Evolutionary conservation across 129 eudicot genomes (phyloP), one percentile per base, ranked within the genome.

Genomic region (Pittosporum tobira): DNA sequence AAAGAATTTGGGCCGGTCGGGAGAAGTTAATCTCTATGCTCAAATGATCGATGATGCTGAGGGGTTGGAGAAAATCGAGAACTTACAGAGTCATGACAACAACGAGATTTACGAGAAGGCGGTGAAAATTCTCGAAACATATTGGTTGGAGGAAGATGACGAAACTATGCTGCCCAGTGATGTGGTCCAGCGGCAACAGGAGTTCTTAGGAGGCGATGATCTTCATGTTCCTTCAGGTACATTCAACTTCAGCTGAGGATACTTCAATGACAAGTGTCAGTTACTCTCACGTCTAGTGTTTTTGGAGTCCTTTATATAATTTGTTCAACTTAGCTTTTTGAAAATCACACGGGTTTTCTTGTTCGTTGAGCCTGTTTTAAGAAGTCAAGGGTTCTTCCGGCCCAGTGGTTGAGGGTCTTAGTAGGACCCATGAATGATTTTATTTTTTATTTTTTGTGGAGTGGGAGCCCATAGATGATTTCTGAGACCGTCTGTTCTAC

Each of bases 91-190:
- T 44, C 96, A 87, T 21, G 96, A 87, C 58, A 87, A 87, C 71
- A 87, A 75, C 53, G 96, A 87, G 72, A 87, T 87, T 13, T 87
- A 86, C 26, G 95, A 86, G 79, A 86, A 86, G 80, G 81, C 87
- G 7, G 90, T 86, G 5, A 87, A 87, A 71, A 81, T 87, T 74
- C 88, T 87, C 0, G 96, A 87, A 71, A 82, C 88, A 6, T 87
- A 82, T 64, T 87, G 95, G 95, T 62, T 74, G 75, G 95, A 83
- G 73, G 96, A 87, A 46, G 96, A 80, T 48, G 95, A 83, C 23
- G 82, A 83, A n/a, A 54, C 76, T 3, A 62, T 81, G 71, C 87
- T 87, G 24, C 80, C 93, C 47, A 85, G 88, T 12, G 93, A 76
- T 19, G 63, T 71, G n/a, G 51, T 68, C 45, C 66, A 57, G 31